Base-by-base conservation (phyloP, 768 basidiomycete species). In the Rhodotorula graminis region DNA sequence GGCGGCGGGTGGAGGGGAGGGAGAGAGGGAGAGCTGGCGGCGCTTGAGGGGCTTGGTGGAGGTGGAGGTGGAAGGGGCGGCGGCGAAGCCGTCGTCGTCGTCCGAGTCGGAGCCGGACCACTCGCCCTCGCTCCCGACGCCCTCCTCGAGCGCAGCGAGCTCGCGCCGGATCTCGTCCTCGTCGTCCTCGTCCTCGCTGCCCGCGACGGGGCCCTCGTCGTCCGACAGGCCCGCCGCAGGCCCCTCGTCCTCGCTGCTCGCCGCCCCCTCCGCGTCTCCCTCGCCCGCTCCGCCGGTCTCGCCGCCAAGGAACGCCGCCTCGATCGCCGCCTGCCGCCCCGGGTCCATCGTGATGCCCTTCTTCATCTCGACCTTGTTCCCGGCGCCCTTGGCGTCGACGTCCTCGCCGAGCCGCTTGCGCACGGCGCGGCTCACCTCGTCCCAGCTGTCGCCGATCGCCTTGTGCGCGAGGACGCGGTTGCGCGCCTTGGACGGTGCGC, bases 381-480 rank as follows among this genome's bases (percentile, higher is more conserved):
- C 61, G 49, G 62, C 56, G 47, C 49, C 53, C 46, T 69, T 59
- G 14, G 47, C 23, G 16, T 66, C 69, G 40, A 70, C 75, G 19
- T 64, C 60, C 33, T 71, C 64, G 37, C 72, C 75, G 55, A 73
- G 40, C 10, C 75, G 53, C 46, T 71, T 71, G 56, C 47, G 58
- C 23, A 76, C 53, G 1, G 69, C 75, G 14, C 72, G 46, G 19
- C 18, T 11, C 11, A 77, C 66, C 59, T 78, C 76, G n/a, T 67
- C 66, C 71, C 72, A 69, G 0, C 61, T 66, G 40, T 78, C 73
- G 40, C 53, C 56, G 47, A 77, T 33, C 18, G 56, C 61, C 65
- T 77, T 77, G 67, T 68, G 71, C 33, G 77, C 75, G 37, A 78
- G 68, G 12, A 74, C 50, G 37, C 73, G 70, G 64, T 78, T 78